Evolutionary conservation across 2,329 filamentous ascomycete species (phyloP).

Genomic region (Fusarium torreyae): DNA sequence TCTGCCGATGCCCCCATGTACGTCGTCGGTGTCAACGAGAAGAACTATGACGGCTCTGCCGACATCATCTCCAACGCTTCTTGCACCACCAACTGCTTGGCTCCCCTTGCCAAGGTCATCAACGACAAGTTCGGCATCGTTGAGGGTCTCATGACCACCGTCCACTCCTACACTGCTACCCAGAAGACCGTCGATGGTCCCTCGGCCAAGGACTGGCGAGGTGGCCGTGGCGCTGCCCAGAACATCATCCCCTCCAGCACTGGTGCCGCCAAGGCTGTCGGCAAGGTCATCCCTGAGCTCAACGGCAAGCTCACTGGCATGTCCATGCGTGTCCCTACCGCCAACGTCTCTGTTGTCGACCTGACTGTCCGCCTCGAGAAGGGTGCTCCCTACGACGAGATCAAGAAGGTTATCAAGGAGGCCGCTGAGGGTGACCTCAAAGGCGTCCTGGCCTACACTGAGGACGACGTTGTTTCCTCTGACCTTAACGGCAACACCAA

Average conservation of each 20-base stretch:
- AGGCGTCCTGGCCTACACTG: slow-evolving; percentile 94
- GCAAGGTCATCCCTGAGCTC: slow-evolving; percentile 97
- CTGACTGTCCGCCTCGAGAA: slow-evolving; percentile 96
- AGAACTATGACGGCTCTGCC: slow-evolving; percentile 90
- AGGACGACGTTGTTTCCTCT: slow-evolving; percentile 95
- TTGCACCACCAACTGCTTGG: slow-evolving; percentile 99
- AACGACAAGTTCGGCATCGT: slow-evolving; percentile 98
- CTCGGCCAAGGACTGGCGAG: slow-evolving; percentile 98
- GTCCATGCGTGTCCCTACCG: slow-evolving; percentile 98
- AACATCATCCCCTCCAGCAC: slow-evolving; percentile 99
- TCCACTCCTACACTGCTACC: slow-evolving; percentile 99
- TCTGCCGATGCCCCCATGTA: slow-evolving; percentile 99
- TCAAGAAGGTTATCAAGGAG: slow-evolving; percentile 93
- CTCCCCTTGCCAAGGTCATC: slow-evolving; percentile 98
- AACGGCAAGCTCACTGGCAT: slow-evolving; percentile 99
- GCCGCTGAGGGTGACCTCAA: slow-evolving; percentile 87
- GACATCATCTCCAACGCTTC: slow-evolving; percentile 99
- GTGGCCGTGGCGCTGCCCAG: slow-evolving; percentile 97
- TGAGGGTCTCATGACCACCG: slow-evolving; percentile 99
- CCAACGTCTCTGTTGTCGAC: slow-evolving; percentile 99
- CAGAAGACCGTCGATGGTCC: slow-evolving; percentile 99
- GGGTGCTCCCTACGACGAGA: slow-evolving; percentile 87
- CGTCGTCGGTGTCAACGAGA: slow-evolving; percentile 99
- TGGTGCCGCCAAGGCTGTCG: slow-evolving; percentile 99
- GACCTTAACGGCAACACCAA: slow-evolving; percentile 93